Base-by-base conservation (phyloP, 768 basidiomycete species). In the Boletus vinaceobasis region DNA sequence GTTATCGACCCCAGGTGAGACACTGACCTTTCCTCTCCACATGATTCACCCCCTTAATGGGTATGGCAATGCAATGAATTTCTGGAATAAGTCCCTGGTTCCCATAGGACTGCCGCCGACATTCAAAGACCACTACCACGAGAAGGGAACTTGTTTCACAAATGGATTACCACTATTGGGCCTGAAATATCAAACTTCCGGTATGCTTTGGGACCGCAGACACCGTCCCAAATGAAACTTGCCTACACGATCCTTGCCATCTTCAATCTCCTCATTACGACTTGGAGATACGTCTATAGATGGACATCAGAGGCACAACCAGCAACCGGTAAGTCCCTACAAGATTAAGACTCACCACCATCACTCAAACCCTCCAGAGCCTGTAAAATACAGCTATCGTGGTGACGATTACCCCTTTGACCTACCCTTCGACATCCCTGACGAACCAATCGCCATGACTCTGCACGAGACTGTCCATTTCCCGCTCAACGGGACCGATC, bases 401-500 rank as follows among this genome's bases (percentile, higher is more conserved):
- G n/a, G 9, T 4, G 36, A 29, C 9, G 38, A 39, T 19, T 39
- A 39, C 38, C 38, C 38, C 4, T 4, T 39, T 39, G 38, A 39
- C 19, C 17, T 39, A 11, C 37, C 37, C 4, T 39, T 19, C 38
- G 4, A 39, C n/a, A 21, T 39, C 9, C 19, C 38, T 5, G n/a
- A 39, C 9, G 38, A 10, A 10, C 38, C 38, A 4, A 9, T 39
- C 19, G n/a, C 38, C 1, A 38, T 38, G 37, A 38, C 37, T 39
- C 21, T 60, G 10, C 58, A 60, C 36, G 58, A 60, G 52, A 55
- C 58, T 14, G 39, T 47, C 35, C 58, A 50, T 10, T 36, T 60
- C 21, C 26, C 52, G 14, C 15, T 14, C 38, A 19, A 39, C 9
- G 15, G 17, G 17, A 38, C 37, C 9, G 37, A 38, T 38, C 37